A percentile compares a stretch with the other conserved stretches of the same genome.
These are phyloP conservation scores for Candida labiduridarum DNA, from an alignment of 1,139 yeast species.

Conservation along the genomic window DNA sequence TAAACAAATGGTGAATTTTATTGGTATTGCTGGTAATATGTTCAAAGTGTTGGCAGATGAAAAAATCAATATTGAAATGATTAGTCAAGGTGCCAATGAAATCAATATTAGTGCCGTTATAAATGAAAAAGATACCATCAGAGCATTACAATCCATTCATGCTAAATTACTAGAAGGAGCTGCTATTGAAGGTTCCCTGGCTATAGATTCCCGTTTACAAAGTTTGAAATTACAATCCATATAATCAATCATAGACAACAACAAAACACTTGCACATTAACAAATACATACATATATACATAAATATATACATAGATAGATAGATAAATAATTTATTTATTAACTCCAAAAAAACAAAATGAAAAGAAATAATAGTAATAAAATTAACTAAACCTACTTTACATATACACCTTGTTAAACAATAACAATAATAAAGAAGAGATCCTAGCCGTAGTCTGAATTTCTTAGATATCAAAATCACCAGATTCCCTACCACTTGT, in stretches of 20 bases:
- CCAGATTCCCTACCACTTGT: constrained; percentile 38
- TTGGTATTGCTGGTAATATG: constrained; percentile 98
- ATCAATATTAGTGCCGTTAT: constrained; percentile 95
- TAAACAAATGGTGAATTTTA: constrained; percentile 93
- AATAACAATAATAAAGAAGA: too few relatives aligned
- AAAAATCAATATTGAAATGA: constrained; percentile 93
- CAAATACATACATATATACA: background rate
- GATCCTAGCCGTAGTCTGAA: too few relatives aligned
- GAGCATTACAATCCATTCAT: constrained; percentile 86
- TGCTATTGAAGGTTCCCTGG: constrained; percentile 38
- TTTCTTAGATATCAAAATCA: constrained; percentile 50
- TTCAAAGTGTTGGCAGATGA: constrained; percentile 93
- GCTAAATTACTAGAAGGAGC: constrained; percentile 65
- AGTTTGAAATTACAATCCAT: constrained; percentile 34
- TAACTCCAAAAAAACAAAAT: background rate
- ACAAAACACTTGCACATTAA: constrained; percentile 4
- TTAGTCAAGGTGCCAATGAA: constrained; percentile 97
- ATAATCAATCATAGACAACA: constrained; percentile 11
- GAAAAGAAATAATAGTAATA: background rate
- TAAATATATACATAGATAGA: background rate
- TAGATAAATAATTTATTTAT: background rate
- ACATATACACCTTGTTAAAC: background rate
- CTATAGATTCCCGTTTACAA: constrained; percentile 41
- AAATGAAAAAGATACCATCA: constrained; percentile 76
- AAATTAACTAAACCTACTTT: background rate